Base-by-base conservation (phyloP, 1,284 basidiomycete species). In the Cryptococcus wingfieldii region DNA sequence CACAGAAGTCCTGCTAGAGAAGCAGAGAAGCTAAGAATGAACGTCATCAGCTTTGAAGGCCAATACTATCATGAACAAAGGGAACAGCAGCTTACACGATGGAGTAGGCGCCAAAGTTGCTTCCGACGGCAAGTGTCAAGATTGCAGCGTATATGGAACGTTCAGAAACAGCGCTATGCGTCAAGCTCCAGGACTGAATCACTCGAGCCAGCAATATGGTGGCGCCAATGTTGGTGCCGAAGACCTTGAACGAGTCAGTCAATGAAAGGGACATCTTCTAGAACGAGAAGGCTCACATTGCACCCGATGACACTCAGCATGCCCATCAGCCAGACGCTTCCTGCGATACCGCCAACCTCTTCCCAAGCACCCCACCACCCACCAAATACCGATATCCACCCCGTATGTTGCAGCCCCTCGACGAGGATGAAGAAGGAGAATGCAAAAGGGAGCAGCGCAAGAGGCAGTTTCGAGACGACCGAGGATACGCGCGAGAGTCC, bases 381-480 rank as follows among this genome's bases (percentile, higher is more conserved):
- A 0, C 86, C 86, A 71, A 96, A 94, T 18, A 96, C 82, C 27
- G 84, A 80, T 27, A 97, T 90, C 90, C 95, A 98, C n/a, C 92
- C 92, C 52, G 88, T 85, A 56, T 86, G 82, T 5, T 85, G 82
- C 8, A 98, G 81, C 0, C 83, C 88, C 69, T 95, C 88, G 53
- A 96, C 91, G 47, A 98, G 84, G 66, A 98, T 91, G 78, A 98
- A 98, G 79, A 96, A 92, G 5, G 88, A 86, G 72, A 98, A 92
- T 0, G 93, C 90, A 69, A 98, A 98, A 0, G 92, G 92, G 10
- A 97, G 79, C 7, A 98, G 64, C 1, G 59, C 59, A 48, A 68
- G 60, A 27, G 66, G 61, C 23, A 66, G 55, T 76, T 85, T 71
- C 60, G 88, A 84, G 53, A 90, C 83, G 19, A 28, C 51, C 31